phyloP scores from a whole-genome alignment of 2,329 filamentous ascomycete genomes.

The Coniochaeta pulveracea region DNA sequence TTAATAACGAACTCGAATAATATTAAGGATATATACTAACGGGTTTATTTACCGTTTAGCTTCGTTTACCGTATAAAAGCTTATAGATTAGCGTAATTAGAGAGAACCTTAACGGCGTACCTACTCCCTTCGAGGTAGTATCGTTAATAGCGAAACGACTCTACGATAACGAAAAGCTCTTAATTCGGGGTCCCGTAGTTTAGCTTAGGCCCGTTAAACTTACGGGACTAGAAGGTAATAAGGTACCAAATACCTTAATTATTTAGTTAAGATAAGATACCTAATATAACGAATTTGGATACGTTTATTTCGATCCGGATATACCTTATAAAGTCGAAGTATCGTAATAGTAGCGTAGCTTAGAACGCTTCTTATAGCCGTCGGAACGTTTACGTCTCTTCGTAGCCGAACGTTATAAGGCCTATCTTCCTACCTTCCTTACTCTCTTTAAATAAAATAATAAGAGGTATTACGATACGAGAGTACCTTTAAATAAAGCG shows the following conservation, averaged over 20 bases:
- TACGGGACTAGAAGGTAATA: constrained; percentile 8
- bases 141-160: constrained; percentile 7
- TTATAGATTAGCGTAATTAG: too few relatives aligned
- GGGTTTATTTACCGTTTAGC: too few relatives aligned
- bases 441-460: neutral
- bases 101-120: constrained; percentile 8
- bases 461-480: neutral
- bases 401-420: neutral
- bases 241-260: constrained; percentile 1
- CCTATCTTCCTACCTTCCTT: neutral
- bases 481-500: constrained; percentile 6
- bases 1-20: too few relatives aligned
- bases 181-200: constrained; percentile 12
- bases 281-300: constrained; percentile 1
- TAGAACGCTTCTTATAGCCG: neutral
- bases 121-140: constrained; percentile 9
- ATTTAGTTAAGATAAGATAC: constrained; percentile 3
- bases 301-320: constrained; percentile 1
- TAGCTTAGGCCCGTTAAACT: constrained; percentile 7
- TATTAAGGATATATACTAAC: too few relatives aligned
- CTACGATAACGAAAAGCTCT: constrained; percentile 10
- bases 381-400: neutral
- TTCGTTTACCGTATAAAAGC: too few relatives aligned
- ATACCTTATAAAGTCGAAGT: neutral
- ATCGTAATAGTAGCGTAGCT: neutral